Percentiles rank a stretch among this genome's conserved stretches.
Evolutionary conservation across 2,329 filamentous ascomycete species (phyloP).

Genomic region (Verticillium zaregamsianum): DNA sequence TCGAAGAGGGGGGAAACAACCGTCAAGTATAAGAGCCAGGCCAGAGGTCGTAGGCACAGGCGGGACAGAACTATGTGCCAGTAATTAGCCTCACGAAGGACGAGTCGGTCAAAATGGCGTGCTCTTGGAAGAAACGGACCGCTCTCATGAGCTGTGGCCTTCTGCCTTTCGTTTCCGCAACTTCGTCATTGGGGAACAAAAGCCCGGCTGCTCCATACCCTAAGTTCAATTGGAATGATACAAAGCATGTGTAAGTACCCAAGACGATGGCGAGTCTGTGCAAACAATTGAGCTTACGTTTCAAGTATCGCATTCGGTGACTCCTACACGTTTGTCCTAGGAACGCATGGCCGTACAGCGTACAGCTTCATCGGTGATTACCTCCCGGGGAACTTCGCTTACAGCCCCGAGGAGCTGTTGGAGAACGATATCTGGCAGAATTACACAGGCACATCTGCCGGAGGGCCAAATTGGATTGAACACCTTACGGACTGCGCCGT

Average conservation of each 20-base stretch:
- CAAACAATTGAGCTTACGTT: neutral
- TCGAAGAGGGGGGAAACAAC: neutral
- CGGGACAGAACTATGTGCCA: neutral
- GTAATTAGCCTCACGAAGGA: neutral
- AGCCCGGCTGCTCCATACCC: too few relatives aligned
- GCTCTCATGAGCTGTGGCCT: neutral
- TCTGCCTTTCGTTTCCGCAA: neutral
- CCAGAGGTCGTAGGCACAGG: neutral
- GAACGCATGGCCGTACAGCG: constrained; percentile 43
- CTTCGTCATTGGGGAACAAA: neutral
- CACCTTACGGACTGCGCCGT: constrained; percentile 47
- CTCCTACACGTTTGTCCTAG: constrained; percentile 50
- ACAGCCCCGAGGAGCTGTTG: constrained; percentile 37
- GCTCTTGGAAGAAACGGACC: neutral
- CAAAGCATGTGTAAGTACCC: constrained; percentile 16
- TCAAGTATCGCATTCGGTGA: constrained; percentile 42
- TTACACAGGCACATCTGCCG: constrained; percentile 37
- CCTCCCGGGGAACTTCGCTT: constrained; percentile 34
- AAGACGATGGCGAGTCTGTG: neutral
- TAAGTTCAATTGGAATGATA: constrained; percentile 16
- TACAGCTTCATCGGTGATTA: constrained; percentile 52
- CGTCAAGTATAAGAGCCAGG: neutral
- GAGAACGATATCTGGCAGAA: constrained; percentile 48
- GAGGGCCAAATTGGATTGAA: constrained; percentile 52
- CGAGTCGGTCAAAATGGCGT: neutral